These are phyloP conservation scores for Isabelozyma rhagii DNA, from an alignment of 805 yeast species.

Conservation along the genomic window DNA sequence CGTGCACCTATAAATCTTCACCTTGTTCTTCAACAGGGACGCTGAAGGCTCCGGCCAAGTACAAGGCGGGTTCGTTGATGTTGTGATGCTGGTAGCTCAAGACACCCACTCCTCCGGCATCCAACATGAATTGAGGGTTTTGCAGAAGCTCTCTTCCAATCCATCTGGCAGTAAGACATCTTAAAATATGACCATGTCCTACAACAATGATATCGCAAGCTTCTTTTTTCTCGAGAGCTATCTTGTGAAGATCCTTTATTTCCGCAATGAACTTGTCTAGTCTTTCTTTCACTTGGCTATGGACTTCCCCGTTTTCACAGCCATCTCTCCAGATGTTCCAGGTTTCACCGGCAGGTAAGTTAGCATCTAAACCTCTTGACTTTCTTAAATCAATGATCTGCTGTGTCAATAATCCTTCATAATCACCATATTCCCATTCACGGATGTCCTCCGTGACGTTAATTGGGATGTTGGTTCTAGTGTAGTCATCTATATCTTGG, in stretches of 20 bases:
- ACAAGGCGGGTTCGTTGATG: slow-evolving; percentile 83
- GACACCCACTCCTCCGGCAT: slow-evolving; percentile 95
- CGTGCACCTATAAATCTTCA: neutral
- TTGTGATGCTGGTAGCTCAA: slow-evolving; percentile 84
- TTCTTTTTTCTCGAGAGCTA: slow-evolving; percentile 47
- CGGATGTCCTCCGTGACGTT: slow-evolving; percentile 63
- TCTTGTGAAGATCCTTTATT: slow-evolving; percentile 57
- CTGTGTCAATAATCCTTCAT: slow-evolving; percentile 76
- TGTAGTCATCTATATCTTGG: slow-evolving; percentile 42
- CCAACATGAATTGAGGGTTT: slow-evolving; percentile 81
- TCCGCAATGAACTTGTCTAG: slow-evolving; percentile 67
- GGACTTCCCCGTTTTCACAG: slow-evolving; percentile 84
- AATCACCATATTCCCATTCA: slow-evolving; percentile 97
- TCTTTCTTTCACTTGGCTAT: slow-evolving; percentile 63
- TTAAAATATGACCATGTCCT: slow-evolving; percentile 91
- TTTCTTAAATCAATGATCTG: slow-evolving; percentile 63
- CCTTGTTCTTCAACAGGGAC: slow-evolving; percentile 65
- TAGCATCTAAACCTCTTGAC: slow-evolving; percentile 49
- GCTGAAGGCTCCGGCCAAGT: slow-evolving; percentile 77
- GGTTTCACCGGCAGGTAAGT: slow-evolving; percentile 21
- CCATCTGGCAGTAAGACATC: slow-evolving; percentile 92
- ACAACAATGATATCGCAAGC: slow-evolving; percentile 76
- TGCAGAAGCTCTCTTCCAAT: slow-evolving; percentile 51
- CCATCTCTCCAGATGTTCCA: slow-evolving; percentile 94
- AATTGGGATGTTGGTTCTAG: slow-evolving; percentile 40